Conservation (phyloP, 2,329 filamentous ascomycete genomes). For the Acarospora socialis region DNA sequence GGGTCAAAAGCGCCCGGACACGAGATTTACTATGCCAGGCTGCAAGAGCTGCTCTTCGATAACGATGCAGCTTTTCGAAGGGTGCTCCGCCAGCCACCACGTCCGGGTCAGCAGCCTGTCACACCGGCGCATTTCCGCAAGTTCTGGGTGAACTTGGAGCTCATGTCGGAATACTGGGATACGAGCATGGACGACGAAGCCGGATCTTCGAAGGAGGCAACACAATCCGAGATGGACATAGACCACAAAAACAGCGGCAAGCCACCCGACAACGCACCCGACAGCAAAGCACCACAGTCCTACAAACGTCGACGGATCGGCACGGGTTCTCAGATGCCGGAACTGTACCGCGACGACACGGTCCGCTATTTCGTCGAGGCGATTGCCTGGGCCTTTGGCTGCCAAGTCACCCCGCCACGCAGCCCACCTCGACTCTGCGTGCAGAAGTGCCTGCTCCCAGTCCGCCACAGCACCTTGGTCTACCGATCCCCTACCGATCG, state of each 20-base stretch:
- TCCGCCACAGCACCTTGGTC: slow-evolving; percentile 41
- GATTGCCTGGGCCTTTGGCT: slow-evolving; percentile 43
- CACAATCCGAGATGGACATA: slow-evolving; percentile 13
- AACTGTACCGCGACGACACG: slow-evolving; percentile 40
- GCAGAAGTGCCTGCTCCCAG: slow-evolving; percentile 38
- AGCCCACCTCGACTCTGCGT: slow-evolving; percentile 34
- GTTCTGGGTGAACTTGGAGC: slow-evolving; percentile 46
- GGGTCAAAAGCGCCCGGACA: slow-evolving; percentile 33
- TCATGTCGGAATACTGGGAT: slow-evolving; percentile 50
- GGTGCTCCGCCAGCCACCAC: slow-evolving; percentile 33
- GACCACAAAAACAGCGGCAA: slow-evolving; percentile 12
- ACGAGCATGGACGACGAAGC: slow-evolving; percentile 36
- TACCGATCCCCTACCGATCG: slow-evolving; percentile 40
- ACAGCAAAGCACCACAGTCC: slow-evolving; percentile 16
- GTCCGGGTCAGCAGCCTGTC: slow-evolving; percentile 31
- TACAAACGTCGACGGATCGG: slow-evolving; percentile 47
- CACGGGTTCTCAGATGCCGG: slow-evolving; percentile 44
- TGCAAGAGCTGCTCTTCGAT: slow-evolving; percentile 37
- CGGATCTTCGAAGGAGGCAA: slow-evolving; percentile 13
- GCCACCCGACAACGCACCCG: not conserved
- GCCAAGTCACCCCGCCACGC: slow-evolving; percentile 34
- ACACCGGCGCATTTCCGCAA: slow-evolving; percentile 42
- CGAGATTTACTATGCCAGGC: slow-evolving; percentile 34
- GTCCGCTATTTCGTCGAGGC: slow-evolving; percentile 44
- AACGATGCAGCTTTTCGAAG: slow-evolving; percentile 46